Conservation (phyloP, 768 basidiomycete species). For the Melanogaster broomeanus region DNA sequence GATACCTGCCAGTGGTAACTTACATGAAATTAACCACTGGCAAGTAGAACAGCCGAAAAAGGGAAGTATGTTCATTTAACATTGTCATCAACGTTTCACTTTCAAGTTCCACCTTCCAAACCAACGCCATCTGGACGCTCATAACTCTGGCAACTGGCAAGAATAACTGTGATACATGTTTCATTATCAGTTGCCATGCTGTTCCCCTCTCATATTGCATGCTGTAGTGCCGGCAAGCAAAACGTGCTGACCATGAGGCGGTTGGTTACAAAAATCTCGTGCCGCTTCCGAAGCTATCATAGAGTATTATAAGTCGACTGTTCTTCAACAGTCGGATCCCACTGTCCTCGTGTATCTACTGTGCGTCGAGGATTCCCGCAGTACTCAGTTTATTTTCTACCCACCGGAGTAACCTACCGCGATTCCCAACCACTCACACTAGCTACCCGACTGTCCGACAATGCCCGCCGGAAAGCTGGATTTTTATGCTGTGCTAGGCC, state of each 20-base stretch:
- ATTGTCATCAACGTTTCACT: neutral
- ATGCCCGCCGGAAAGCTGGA: constrained; percentile 31
- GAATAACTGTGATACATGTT: neutral
- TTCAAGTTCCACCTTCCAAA: neutral
- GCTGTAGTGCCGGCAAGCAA: constrained; percentile 27
- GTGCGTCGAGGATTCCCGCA: constrained; percentile 16
- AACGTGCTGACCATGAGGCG: constrained; percentile 37
- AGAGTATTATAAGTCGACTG: constrained; percentile 15
- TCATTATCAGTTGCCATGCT: constrained; percentile 2
- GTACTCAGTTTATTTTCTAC: constrained; percentile 7
- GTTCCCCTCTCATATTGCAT: constrained; percentile 28
- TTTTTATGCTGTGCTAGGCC: constrained; percentile 46
- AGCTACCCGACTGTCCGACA: constrained; percentile 15
- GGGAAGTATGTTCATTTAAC: neutral
- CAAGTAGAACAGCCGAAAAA: neutral
- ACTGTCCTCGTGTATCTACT: constrained; percentile 24
- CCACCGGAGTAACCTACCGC: constrained; percentile 6
- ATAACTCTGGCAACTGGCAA: neutral
- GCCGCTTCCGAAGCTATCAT: constrained; percentile 23
- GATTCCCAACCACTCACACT: constrained; percentile 12
- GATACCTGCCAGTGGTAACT: too few species aligned
- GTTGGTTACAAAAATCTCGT: constrained; percentile 16
- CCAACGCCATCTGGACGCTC: neutral
- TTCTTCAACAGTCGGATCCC: constrained; percentile 24
- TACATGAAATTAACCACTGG: too few species aligned